Percentiles rank a stretch among this genome's conserved stretches.
Conservation (phyloP, 148 eudicot species). For the Cornus controversa region DNA sequence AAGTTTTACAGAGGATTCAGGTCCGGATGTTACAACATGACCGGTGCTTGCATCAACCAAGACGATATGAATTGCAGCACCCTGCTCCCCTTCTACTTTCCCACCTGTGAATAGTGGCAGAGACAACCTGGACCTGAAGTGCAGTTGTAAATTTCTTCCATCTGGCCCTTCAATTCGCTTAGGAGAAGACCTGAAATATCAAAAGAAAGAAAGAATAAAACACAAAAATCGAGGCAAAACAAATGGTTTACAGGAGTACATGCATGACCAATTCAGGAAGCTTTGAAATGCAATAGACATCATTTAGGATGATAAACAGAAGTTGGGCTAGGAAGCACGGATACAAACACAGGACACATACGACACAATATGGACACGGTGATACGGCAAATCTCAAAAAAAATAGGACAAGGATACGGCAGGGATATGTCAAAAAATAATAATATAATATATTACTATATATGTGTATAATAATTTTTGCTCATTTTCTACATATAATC, state of each 20-base stretch:
- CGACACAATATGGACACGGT: too few species aligned
- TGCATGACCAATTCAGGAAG: background rate
- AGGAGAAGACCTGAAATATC: conserved; percentile 55
- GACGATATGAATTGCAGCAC: conserved; percentile 77
- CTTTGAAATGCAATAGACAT: background rate
- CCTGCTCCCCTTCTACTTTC: conserved; percentile 86
- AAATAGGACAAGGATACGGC: too few species aligned
- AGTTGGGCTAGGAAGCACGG: too few species aligned
- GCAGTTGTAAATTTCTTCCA: conserved; percentile 70
- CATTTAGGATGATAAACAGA: background rate
- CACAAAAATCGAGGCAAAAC: background rate
- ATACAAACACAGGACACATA: too few species aligned
- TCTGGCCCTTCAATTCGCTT: conserved; percentile 70
- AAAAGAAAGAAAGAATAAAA: background rate
- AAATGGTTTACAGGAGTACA: background rate
- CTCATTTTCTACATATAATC: too few species aligned
- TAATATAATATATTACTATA: too few species aligned
- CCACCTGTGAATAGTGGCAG: conserved; percentile 80
- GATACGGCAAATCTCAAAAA: too few species aligned
- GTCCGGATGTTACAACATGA: conserved; percentile 59
- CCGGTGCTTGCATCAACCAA: conserved; percentile 60
- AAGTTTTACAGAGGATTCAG: conserved; percentile 62
- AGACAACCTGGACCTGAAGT: conserved; percentile 58
- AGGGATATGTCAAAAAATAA: too few species aligned
- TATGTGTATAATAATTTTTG: too few species aligned